Base-by-base conservation (phyloP, 768 basidiomycete species). In the Psilocybe cyanescens region DNA sequence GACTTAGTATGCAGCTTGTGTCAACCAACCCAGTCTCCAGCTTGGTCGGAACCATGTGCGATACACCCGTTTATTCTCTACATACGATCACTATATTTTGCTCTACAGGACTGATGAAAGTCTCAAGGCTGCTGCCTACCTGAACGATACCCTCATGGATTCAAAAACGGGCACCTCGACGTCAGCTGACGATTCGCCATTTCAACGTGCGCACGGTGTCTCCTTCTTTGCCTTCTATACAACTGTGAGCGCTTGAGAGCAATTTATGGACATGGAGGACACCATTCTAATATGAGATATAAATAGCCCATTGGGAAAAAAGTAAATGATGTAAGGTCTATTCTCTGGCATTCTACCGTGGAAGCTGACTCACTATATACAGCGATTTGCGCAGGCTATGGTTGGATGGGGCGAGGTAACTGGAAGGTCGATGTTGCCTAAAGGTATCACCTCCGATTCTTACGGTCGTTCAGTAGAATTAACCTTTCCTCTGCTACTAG, bases 1-100 rank as follows among this genome's bases (percentile, higher is more conserved):
- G 79, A 0, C 68, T 82, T 1, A 78, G 76, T 56, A 62, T 76
- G 39, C 66, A 71, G 33, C 68, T 80, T 1, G 53, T 74, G 1
- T 76, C 77, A 4, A 65, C 67, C 1, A 73, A 76, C 31, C 71
- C 74, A 3, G 58, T 79, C 1, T 65, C 68, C 8, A 63, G 59
- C 24, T 58, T 77, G 3, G 66, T 69, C 0, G 53, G 68, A 0
- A 67, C 74, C 39, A 50, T 74, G 75, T 77, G 44, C 6, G 70
- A 69, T 6, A 16, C 48, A 6, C 19, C 30, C 7, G 7, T 19
- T 2, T 12, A 19, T 17, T 7, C 9, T 30, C 19, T 1, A 30
- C 9, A 17, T 28, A 8, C 8, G 14, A 37, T 41, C 24, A 30
- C 55, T 37, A 8, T 41, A 7, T 48, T 30, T 8, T n/a, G 28